Evolutionary conservation across 345 rosid species (phyloP).

Genomic region (Tarenaya hassleriana): DNA sequence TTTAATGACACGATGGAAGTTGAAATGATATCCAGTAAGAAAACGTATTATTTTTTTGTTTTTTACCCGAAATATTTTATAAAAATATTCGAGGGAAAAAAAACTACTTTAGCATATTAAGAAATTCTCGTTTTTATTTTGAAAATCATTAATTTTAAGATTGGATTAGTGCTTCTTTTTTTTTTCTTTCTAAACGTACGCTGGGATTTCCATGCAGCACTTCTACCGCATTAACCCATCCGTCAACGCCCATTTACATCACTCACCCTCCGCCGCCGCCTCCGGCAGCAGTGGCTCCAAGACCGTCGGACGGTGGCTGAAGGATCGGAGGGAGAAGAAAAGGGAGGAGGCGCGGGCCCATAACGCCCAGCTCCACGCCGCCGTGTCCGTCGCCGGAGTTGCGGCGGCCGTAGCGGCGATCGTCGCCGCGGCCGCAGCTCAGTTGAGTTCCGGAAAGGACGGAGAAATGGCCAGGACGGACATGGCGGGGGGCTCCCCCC

Average conservation of each 20-base stretch:
- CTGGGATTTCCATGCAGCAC: slow-evolving; percentile 39
- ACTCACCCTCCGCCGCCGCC: slow-evolving; percentile 15
- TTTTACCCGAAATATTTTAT: too few relatives aligned
- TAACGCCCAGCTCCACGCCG: slow-evolving; percentile 80
- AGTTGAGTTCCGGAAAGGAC: slow-evolving; percentile 55
- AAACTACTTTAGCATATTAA: too few relatives aligned
- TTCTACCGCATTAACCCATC: slow-evolving; percentile 48
- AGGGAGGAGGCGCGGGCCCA: slow-evolving; percentile 72
- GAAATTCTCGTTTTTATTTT: too few relatives aligned
- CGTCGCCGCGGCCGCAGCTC: slow-evolving; percentile 62
- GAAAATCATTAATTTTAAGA: neutral
- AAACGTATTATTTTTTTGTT: too few relatives aligned
- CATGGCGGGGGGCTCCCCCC: too few relatives aligned
- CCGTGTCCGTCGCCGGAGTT: slow-evolving; percentile 68
- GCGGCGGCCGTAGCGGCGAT: slow-evolving; percentile 81
- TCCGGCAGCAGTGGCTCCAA: slow-evolving; percentile 42
- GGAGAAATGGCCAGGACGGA: slow-evolving; percentile 65
- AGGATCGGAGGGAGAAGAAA: slow-evolving; percentile 73
- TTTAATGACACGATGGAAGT: too few relatives aligned
- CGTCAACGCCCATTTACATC: slow-evolving; percentile 20
- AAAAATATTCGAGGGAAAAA: too few relatives aligned
- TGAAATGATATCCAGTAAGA: too few relatives aligned
- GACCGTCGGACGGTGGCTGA: slow-evolving; percentile 80
- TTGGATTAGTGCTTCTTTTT: too few relatives aligned
- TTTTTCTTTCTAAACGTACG: neutral